Evolutionary conservation across 805 yeast genomes (phyloP), one percentile per base, ranked within the genome.

Genomic region (Nakazawaea ernobii): DNA sequence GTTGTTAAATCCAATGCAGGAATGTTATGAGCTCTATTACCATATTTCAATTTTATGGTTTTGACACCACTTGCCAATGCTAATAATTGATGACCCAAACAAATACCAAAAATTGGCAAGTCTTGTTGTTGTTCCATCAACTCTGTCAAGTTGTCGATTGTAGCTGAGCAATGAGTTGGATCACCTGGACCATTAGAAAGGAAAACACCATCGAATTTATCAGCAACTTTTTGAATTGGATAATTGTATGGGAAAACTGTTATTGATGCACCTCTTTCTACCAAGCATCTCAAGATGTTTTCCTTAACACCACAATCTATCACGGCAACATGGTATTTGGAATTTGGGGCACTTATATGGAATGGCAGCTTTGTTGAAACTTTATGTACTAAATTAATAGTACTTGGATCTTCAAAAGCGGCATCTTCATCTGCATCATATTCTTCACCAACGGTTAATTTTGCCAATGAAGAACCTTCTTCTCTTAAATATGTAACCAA

Each of bases 291-390:
- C 63, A 94, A 75, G 55, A 94, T 94, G 71, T 94, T 94, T 70
- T 94, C 98, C 74, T 94, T 94, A 55, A 94, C 97, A 63, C 99
- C 99, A 69, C 99, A 94, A 68, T 94, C 99, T 49, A 94, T 74
- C 35, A 94, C 90, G 11, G 97, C 97, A 57, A 94, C 82, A 63
- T 92, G 96, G 59, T 80, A 78, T 55, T 73, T 69, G 41, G 75
- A 70, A 41, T 72, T 67, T 20, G 80, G 78, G 35, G 92, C 80
- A 24, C 86, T 71, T 42, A 94, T 77, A 59, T 88, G 94, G 82
- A 88, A 94, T 37, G 98, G 98, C 43, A 90, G 86, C 70, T 90
- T 91, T 46, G 99, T 94, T 49, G 96, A 82, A 14, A 94, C 99
- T 68, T 87, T 86, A 65, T 86, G 88, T 39, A 94, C 99, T 65